phyloP scores from a whole-genome alignment of 2,329 filamentous ascomycete genomes.

The Pyricularia sp. region DNA sequence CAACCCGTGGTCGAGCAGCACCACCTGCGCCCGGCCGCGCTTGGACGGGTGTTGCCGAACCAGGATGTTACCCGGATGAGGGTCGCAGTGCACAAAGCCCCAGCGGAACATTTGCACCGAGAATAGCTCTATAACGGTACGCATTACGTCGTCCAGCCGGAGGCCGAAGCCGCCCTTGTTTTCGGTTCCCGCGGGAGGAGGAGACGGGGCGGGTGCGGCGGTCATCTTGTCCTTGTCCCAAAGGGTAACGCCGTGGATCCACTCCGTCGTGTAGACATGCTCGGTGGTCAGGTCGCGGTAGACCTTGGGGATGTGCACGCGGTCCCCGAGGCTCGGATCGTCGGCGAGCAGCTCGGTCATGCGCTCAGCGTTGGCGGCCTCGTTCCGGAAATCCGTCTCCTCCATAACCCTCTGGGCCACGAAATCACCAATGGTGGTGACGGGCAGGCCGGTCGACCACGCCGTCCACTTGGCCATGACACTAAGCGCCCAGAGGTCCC shows the following conservation, averaged over 20 bases:
- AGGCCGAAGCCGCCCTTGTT: neutral
- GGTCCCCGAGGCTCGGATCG: neutral
- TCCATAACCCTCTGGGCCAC: neutral
- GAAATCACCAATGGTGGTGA: neutral
- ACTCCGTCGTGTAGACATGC: neutral
- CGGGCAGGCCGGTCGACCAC: neutral
- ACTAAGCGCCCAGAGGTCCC: neutral
- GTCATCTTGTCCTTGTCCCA: neutral
- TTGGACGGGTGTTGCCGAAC: neutral
- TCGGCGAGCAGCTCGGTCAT: neutral
- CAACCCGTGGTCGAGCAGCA: neutral
- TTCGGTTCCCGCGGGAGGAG: neutral
- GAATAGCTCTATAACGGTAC: neutral
- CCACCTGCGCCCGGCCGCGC: neutral
- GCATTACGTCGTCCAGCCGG: neutral
- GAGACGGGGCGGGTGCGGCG: neutral
- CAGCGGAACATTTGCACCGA: neutral
- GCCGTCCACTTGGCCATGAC: neutral
- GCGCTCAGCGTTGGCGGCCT: neutral
- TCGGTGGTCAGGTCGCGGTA: neutral
- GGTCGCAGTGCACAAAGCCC: neutral
- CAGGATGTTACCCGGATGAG: neutral
- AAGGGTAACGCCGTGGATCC: neutral
- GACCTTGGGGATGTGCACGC: neutral
- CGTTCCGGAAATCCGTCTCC: neutral